Percentiles rank a stretch among this genome's conserved stretches.
Evolutionary conservation across 495 filamentous ascomycete genomes (phyloP).

Genomic region (Chlorociboria aeruginascens): DNA sequence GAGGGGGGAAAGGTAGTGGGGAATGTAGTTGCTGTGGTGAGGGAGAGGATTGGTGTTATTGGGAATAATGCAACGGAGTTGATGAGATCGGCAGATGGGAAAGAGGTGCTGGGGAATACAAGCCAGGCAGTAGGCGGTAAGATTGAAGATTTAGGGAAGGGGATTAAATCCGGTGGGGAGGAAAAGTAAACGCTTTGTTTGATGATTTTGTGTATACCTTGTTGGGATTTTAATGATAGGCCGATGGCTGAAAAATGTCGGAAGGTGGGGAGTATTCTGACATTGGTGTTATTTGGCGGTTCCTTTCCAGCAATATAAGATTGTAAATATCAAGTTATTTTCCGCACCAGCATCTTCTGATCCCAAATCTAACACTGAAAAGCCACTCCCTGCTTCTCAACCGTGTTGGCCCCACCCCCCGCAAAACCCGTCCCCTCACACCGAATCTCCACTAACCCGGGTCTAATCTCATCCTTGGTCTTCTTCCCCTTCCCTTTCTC

Average conservation of each 20-base stretch:
- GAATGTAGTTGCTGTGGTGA: no score
- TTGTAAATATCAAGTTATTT: no score
- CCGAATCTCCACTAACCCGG: slow-evolving; percentile 73
- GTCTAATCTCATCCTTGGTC: slow-evolving; percentile 46
- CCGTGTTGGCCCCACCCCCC: slow-evolving; percentile 68
- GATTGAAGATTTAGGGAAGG: slow-evolving; percentile 10
- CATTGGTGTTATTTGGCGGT: no score
- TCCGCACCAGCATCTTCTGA: no score
- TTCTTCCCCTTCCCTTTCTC: slow-evolving; percentile 41
- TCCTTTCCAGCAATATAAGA: no score
- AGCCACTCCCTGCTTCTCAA: slow-evolving; percentile 64
- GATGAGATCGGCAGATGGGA: slow-evolving; percentile 1
- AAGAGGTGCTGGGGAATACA: slow-evolving; percentile 10
- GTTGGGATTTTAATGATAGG: no score
- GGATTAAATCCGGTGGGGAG: slow-evolving; percentile 5
- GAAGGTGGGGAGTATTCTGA: no score
- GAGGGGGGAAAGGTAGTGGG: neutral
- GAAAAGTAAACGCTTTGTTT: neutral
- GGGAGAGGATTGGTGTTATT: slow-evolving; percentile 6
- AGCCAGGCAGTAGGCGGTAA: slow-evolving; percentile 8
- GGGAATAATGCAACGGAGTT: slow-evolving; percentile 5
- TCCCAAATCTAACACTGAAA: slow-evolving; percentile 58
- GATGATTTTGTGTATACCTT: no score
- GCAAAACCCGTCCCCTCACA: slow-evolving; percentile 93
- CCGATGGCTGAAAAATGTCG: no score